These are phyloP conservation scores for Taphrina flavorubra DNA, from an alignment of 1,139 yeast genomes.

Conservation along the genomic window DNA sequence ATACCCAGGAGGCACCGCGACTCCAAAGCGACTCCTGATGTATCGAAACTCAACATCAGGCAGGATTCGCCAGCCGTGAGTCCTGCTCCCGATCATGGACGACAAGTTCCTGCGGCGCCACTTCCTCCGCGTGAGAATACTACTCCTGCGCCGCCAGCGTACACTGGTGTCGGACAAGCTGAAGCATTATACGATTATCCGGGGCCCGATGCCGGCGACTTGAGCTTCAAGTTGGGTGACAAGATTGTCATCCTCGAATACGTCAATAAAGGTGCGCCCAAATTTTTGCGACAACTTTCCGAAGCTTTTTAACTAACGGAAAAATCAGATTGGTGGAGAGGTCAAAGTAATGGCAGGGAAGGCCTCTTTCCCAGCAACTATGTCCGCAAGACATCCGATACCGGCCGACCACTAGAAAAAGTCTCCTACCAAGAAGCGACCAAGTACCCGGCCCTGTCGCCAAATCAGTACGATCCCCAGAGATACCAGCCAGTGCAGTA, in stretches of 20 bases:
- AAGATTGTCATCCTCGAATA: constrained; percentile 72
- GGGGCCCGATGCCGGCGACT: constrained; percentile 74
- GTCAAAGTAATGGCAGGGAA: constrained; percentile 58
- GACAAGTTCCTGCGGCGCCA: constrained; percentile 48
- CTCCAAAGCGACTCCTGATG: constrained; percentile 60
- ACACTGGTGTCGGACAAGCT: constrained; percentile 41
- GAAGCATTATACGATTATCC: constrained; percentile 67
- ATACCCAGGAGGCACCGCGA: constrained; percentile 57
- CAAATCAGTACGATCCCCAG: constrained; percentile 51
- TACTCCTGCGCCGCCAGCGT: constrained; percentile 36
- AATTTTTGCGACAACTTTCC: too few species aligned
- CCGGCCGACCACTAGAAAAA: constrained; percentile 14
- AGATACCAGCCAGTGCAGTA: constrained; percentile 50
- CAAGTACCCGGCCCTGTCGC: constrained; percentile 48
- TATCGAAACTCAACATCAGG: constrained; percentile 55
- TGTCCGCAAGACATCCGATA: constrained; percentile 53
- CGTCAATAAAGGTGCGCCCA: constrained; percentile 86
- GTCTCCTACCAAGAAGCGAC: constrained; percentile 52
- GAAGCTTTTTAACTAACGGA: too few species aligned
- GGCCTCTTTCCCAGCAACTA: constrained; percentile 94
- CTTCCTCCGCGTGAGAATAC: constrained; percentile 47
- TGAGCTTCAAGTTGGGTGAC: constrained; percentile 69
- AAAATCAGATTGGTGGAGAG: constrained; percentile 53
- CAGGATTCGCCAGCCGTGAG: background rate
- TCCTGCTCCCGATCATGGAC: constrained; percentile 42